Conservation (phyloP, 768 basidiomycete species). For the Roridomyces roridus region DNA sequence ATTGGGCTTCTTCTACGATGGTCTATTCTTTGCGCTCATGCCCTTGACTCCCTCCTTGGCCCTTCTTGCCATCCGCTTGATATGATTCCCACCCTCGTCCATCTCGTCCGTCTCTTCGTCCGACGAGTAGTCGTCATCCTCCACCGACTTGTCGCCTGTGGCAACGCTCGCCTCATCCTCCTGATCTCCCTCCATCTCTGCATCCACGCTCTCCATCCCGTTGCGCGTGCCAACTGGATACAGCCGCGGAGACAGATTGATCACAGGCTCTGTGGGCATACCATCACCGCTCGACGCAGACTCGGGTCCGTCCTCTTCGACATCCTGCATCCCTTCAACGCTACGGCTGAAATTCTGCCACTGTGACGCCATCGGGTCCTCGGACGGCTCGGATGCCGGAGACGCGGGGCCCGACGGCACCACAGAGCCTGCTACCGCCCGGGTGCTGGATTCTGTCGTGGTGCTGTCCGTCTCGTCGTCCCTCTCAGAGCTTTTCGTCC, state of each 20-base stretch:
- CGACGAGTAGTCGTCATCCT: constrained; percentile 6
- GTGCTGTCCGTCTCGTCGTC: constrained; percentile 17
- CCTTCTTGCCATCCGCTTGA: neutral
- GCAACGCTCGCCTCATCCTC: neutral
- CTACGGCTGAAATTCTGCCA: neutral
- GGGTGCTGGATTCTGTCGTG: constrained; percentile 5
- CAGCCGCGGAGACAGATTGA: constrained; percentile 11
- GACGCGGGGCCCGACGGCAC: neutral
- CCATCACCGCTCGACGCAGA: neutral
- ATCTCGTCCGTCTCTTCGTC: constrained; percentile 2
- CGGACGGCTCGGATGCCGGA: neutral
- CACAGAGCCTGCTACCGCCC: constrained; percentile 8
- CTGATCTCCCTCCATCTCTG: constrained; percentile 12
- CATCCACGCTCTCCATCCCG: constrained; percentile 3
- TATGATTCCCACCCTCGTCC: neutral
- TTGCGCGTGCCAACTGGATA: too few species aligned
- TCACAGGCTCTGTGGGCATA: neutral
- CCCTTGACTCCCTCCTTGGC: constrained; percentile 10
- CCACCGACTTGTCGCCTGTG: neutral
- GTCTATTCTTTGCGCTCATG: constrained; percentile 1
- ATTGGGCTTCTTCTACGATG: neutral
- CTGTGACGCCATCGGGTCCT: neutral
- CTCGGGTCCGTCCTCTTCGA: neutral
- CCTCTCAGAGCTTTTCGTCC: neutral
- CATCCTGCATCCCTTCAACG: neutral